Evolutionary conservation across 2,329 filamentous ascomycete genomes (phyloP), one percentile per base, ranked within the genome.

Genomic region (Onygenales sp.): DNA sequence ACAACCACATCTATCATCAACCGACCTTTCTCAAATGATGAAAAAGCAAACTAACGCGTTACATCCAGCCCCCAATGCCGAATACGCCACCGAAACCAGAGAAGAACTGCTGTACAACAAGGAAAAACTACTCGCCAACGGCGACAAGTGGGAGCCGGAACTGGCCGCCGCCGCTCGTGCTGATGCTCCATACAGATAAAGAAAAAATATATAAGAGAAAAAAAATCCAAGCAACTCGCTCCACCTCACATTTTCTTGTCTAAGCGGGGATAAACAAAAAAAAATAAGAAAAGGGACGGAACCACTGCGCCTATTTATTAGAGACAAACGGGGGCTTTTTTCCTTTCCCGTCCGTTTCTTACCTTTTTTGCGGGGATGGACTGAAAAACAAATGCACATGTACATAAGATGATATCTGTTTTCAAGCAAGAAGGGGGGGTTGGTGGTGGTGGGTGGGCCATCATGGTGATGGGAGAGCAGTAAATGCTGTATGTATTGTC

Each of bases 21-120:
- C 21, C 21, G 4, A 27, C 21, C 21, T 4, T 4, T 4, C 21
- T 27, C 21, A 32, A 32, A 34, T 39, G 21, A 31, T 13, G 17
- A 48, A 48, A 48, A 48, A n/a, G 4, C 6, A 5, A 39, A 48
- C 37, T 54, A 34, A 50, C 36, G 14, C 44, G 14, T 17, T 31
- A 4, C n/a, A 11, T 45, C 27, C 56, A 81, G 78, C 81, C 34
- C 83, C 85, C 52, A 88, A 88, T 63, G 84, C 84, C 49, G 85
- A 87, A 71, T 88, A 87, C 62, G 84, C 85, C 43, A 87, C 83
- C 2, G 85, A 87, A 74, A 86, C 83, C 58, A 84, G 92, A 69
- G 92, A 98, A 74, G 92, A 97, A 78, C 76, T 97, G 65, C 74
- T 97, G 64, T 97, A 97, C 79, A 97, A 97, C 78, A 97, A 97